A percentile compares a stretch with the other conserved stretches of the same genome.
Evolutionary conservation across 129 eudicot species (phyloP).

Genomic region (Helichrysum umbraculigerum): DNA sequence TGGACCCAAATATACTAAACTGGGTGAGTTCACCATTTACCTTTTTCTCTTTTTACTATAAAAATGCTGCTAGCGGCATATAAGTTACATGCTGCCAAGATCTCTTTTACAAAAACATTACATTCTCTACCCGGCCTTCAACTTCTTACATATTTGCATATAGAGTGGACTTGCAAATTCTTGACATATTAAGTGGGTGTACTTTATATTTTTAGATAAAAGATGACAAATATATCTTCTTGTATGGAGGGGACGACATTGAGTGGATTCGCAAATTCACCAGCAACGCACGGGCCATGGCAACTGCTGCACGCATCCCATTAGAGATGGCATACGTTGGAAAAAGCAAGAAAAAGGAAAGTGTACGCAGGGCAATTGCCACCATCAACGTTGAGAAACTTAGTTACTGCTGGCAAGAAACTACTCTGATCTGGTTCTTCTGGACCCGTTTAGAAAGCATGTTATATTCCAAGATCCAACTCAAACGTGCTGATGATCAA

Average conservation of each 20-base stretch:
- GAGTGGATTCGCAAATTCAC: constrained; percentile 69
- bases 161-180: not conserved
- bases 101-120: no score
- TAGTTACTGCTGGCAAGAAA: constrained; percentile 58
- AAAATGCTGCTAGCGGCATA: not conserved
- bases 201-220: constrained; percentile 29
- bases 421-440: constrained; percentile 55
- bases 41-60: not conserved
- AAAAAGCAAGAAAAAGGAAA: constrained; percentile 51
- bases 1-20: constrained; percentile 46
- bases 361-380: constrained; percentile 39
- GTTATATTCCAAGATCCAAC: constrained; percentile 75
- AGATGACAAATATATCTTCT: constrained; percentile 45
- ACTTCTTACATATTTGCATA: not conserved
- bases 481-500: constrained; percentile 44
- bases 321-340: constrained; percentile 69
- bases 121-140: no score
- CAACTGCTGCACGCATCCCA: constrained; percentile 41
- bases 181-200: not conserved
- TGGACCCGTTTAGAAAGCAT: constrained; percentile 73
- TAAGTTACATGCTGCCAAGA: no score
- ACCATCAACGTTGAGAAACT: constrained; percentile 49
- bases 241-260: constrained; percentile 71
- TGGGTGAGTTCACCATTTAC: constrained; percentile 50
- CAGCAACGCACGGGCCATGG: constrained; percentile 42